Evolutionary conservation across 225 moss, liverwort and hornwort genomes (phyloP), one percentile per base, ranked within the genome.

Genomic region (Rhytidiadelphus loreus): DNA sequence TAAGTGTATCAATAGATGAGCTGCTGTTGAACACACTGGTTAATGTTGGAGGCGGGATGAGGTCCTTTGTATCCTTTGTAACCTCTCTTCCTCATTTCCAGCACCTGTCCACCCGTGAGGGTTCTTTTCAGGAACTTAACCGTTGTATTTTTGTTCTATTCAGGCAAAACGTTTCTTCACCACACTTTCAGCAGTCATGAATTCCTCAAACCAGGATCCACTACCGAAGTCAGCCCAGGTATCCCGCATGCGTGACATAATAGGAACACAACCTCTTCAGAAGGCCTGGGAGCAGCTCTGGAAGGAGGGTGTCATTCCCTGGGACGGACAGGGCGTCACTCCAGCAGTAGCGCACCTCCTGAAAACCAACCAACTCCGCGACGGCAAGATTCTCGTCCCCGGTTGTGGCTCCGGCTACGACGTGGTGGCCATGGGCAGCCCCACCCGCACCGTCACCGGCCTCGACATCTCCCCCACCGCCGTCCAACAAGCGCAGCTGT

Each of bases 321-420:
- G 90, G 88, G 85, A 88, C 59, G 85, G 57, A 28, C 66, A 90
- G 75, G 90, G 90, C 46, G 90, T 88, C 41, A 90, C 85, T 25
- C 90, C 85, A 14, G 75, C 65, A 11, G 78, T 90, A 17, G 43
- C 65, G n/a, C 81, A 88, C 80, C 62, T 88, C 26, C 81, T 90
- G 41, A 58, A 72, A n/a, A 25, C 81, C 48, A 74, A 85, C 58
- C 64, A 85, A 23, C 56, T 88, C 33, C 81, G 88, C 30, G 33
- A 80, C 24, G 88, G 88, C 58, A 62, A 46, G 58, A 75, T 63
- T 26, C 87, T 87, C 37, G 87, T 87, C 25, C 87, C 87, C 37
- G 90, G 90, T 24, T 90, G 90, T 37, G 87, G 90, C 70, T 78
- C 90, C n/a, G 87, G 87, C 39, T 90, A 90, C 71, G 90, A 90